phyloP scores from a whole-genome alignment of 257 asterid species.

The Plantago ovata region DNA sequence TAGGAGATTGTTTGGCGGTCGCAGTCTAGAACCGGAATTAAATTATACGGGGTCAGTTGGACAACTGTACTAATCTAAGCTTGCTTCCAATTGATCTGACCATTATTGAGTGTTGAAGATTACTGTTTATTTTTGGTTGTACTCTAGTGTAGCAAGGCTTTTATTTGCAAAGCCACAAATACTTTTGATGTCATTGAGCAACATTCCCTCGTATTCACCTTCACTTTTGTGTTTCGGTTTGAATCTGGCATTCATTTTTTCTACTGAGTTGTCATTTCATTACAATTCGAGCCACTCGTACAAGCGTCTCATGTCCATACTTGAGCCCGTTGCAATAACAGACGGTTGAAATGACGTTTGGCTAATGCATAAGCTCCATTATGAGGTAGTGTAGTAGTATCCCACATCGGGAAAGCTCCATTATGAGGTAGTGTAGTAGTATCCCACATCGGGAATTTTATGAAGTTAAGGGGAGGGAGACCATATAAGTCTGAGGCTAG shows the following conservation, averaged over 20 bases:
- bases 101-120: constrained; percentile 21
- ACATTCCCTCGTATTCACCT: no score
- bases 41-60: constrained; percentile 21
- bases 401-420: constrained; percentile 28
- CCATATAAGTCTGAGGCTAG: neutral
- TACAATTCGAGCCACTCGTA: no score
- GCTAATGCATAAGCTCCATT: no score
- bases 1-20: constrained; percentile 19
- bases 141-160: constrained; percentile 5
- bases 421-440: no score
- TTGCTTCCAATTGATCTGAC: constrained; percentile 14
- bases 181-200: no score
- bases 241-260: no score
- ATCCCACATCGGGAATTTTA: constrained; percentile 20
- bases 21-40: constrained; percentile 13
- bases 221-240: no score
- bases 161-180: neutral
- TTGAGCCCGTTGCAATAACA: no score
- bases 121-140: constrained; percentile 4
- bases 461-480: neutral
- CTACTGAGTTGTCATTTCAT: no score
- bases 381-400: neutral
- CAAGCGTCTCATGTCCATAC: no score
- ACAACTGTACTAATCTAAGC: constrained; percentile 16
- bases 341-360: no score